Base-by-base conservation (phyloP, 352 stramenopile genomes). In the Globisporangium apiculatum region DNA sequence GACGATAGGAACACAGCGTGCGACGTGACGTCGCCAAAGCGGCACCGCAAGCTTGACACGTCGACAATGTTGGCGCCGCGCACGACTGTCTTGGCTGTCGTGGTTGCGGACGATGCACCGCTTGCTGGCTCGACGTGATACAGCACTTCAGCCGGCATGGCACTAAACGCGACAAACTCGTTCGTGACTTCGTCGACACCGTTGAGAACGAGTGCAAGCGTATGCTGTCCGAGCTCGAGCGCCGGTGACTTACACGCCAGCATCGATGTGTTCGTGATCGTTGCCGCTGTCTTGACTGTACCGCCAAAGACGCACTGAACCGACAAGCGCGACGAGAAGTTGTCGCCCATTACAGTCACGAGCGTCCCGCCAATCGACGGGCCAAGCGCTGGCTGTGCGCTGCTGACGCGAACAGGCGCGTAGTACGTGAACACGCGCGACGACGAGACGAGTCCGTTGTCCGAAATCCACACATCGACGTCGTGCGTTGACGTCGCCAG, bases 21-120 rank as follows among this genome's bases (percentile, higher is more conserved):
- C 3, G 71, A 67, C 17, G 63, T 9, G 9, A 71, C 41, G 1
- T 68, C 64, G 50, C 68, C 77, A 53, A 88, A 87, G 40, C 58
- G 55, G 51, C 82, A 91, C 24, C 38, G 49, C 14, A 91, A 37
- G 24, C 51, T 48, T 5, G 46, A 47, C 3, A 77, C 76, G 62
- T 85, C 60, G n/a, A 78, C 48, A 42, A 91, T 89, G 51, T 86
- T 70, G 10, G 64, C 51, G 5, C 78, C 80, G 7, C 52, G 58
- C 0, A 91, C 56, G 7, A 79, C 60, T 41, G 72, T 53, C 49
- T 35, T 68, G 45, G 57, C 65, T 24, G 69, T 61, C 1, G 12
- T 48, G 15, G 18, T 17, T 36, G 48, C 18, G 7, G 61, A 69
- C 52, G 69, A 57, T 7, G 71, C 68, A 10, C 73, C 71, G 40